phyloP scores from a whole-genome alignment of 1,139 yeast genomes.

The Pneumocystis jirovecii region DNA sequence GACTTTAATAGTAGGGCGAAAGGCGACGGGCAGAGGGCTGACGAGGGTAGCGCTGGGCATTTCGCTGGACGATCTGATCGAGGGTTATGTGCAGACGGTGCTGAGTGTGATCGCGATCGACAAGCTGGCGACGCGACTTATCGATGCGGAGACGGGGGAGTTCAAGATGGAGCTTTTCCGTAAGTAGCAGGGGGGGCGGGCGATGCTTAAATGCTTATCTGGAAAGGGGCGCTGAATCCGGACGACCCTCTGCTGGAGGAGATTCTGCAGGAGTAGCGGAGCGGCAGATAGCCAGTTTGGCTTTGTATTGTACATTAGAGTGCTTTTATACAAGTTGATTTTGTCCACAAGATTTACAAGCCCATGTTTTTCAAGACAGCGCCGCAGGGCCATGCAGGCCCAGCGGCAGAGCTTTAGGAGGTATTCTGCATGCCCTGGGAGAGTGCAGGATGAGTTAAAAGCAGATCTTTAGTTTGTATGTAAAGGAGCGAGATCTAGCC shows the following conservation, averaged over 20 bases:
- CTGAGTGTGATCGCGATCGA: constrained; percentile 1
- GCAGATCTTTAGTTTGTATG: too few relatives aligned
- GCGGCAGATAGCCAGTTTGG: not conserved
- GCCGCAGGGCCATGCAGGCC: too few relatives aligned
- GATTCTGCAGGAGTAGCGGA: not conserved
- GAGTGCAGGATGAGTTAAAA: too few relatives aligned
- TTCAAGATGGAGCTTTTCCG: constrained; percentile 1
- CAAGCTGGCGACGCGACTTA: not conserved
- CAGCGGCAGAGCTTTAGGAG: too few relatives aligned
- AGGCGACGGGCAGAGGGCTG: too few relatives aligned
- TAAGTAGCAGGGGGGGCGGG: too few relatives aligned
- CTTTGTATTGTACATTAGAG: not conserved
- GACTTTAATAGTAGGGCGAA: not conserved
- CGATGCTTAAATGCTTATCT: not conserved
- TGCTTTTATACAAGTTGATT: too few relatives aligned
- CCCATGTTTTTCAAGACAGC: too few relatives aligned
- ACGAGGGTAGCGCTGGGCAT: constrained; percentile 2
- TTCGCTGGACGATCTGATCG: not conserved
- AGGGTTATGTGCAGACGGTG: constrained; percentile 2
- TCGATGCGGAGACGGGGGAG: not conserved
- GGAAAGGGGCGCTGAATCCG: not conserved
- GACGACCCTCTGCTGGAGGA: not conserved
- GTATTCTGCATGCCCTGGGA: too few relatives aligned
- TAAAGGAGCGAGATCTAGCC: too few relatives aligned
- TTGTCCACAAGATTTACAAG: too few relatives aligned